Conservation (phyloP, 176 grass and related monocot genomes). For the Thinopyrum elongatum region DNA sequence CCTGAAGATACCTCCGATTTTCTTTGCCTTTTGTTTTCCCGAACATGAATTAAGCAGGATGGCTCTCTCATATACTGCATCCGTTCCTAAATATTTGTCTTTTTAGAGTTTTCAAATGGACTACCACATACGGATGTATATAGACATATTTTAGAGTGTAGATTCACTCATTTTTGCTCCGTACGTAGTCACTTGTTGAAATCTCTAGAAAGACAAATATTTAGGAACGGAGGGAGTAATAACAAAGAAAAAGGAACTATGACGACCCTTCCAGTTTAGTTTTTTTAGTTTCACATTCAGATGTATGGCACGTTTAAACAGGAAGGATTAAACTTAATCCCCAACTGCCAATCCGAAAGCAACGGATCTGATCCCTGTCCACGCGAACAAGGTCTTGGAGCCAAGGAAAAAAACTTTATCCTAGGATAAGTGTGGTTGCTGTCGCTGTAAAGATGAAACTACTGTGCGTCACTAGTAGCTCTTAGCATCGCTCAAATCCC, state of each 20-base stretch:
- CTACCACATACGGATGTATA: no score
- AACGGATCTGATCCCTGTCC: not conserved
- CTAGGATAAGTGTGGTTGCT: not conserved
- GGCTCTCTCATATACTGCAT: no score
- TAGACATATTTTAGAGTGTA: no score
- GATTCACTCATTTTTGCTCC: no score
- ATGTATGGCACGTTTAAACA: not conserved
- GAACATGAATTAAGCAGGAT: no score
- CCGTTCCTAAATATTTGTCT: no score
- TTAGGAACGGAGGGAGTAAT: no score
- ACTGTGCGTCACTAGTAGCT: not conserved
- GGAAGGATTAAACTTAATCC: not conserved
- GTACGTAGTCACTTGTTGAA: no score
- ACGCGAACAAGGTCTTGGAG: not conserved
- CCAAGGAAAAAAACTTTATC: not conserved
- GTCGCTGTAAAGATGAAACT: not conserved
- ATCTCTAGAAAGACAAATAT: no score
- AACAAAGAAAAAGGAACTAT: not conserved
- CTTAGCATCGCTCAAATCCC: slow-evolving; percentile 25
- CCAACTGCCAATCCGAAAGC: not conserved
- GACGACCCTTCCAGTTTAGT: not conserved
- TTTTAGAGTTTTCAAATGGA: no score
- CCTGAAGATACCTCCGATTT: no score
- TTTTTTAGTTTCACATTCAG: not conserved
- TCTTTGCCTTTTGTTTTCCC: no score